Percentiles rank a stretch among this genome's conserved stretches.
Conservation (phyloP, 768 basidiomycete genomes). For the Lactifluus pinguis region DNA sequence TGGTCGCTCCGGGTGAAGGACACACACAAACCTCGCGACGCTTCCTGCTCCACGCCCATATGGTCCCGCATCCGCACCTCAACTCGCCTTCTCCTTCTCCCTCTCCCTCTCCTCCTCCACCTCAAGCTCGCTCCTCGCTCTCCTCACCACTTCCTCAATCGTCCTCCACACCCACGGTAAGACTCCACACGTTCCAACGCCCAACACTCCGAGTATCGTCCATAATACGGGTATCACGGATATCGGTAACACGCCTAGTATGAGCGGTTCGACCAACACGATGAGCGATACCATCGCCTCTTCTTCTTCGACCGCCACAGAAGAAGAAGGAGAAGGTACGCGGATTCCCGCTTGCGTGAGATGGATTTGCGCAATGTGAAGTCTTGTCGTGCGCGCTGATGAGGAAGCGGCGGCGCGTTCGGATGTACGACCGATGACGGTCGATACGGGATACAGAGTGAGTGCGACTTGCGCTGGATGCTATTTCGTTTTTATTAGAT, state of each 20-base stretch:
- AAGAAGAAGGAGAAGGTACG: conserved; percentile 19
- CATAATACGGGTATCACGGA: conserved; percentile 34
- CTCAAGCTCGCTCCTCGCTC: conserved; percentile 17
- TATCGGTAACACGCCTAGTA: conserved; percentile 49
- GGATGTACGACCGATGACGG: no score
- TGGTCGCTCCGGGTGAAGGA: no score
- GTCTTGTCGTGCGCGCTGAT: conserved; percentile 26
- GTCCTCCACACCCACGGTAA: conserved; percentile 13
- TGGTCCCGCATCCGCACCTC: not conserved
- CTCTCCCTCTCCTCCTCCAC: not conserved
- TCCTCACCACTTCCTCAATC: conserved; percentile 14
- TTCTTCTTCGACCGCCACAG: not conserved
- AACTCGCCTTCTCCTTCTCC: not conserved
- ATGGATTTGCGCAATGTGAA: conserved; percentile 50
- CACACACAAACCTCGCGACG: not conserved
- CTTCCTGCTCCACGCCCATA: not conserved
- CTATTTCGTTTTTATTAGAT: not conserved
- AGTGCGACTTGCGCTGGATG: not conserved
- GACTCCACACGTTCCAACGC: conserved; percentile 10
- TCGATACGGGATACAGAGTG: not conserved
- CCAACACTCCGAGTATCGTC: conserved; percentile 25
- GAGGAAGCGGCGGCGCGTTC: not conserved
- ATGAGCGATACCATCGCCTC: conserved; percentile 36
- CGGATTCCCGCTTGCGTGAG: conserved; percentile 45
- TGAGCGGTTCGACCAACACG: conserved; percentile 49